Percentiles rank a stretch among this genome's conserved stretches.
Evolutionary conservation across 768 basidiomycete species (phyloP).

Genomic region (Trichaptum fuscoviolaceum): DNA sequence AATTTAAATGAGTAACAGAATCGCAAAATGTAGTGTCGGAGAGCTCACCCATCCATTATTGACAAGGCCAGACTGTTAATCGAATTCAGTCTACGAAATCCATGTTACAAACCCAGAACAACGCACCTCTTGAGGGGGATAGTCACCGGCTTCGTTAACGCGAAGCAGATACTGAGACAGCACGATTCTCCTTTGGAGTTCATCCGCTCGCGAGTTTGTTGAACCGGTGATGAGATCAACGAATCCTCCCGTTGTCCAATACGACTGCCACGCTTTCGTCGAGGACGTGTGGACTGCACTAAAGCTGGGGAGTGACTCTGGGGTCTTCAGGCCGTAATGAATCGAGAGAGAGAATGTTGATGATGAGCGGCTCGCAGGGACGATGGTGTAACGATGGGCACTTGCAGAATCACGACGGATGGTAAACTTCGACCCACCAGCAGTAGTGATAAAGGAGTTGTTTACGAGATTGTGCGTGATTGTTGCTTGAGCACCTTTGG

Average conservation of each 20-base stretch:
- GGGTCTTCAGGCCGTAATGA: constrained; percentile 23
- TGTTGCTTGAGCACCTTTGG: constrained; percentile 25
- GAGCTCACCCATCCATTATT: constrained; percentile 50
- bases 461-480: constrained; percentile 38
- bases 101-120: background rate
- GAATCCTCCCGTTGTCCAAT: constrained; percentile 46
- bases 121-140: constrained; percentile 52
- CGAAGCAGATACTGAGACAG: constrained; percentile 51
- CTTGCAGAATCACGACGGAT: constrained; percentile 38
- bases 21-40: background rate
- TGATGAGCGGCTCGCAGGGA: constrained; percentile 22
- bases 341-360: constrained; percentile 33
- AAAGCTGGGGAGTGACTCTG: constrained; percentile 18
- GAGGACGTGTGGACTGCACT: constrained; percentile 30
- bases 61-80: constrained; percentile 43
- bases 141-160: constrained; percentile 53
- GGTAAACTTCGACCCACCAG: constrained; percentile 34
- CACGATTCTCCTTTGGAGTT: constrained; percentile 52
- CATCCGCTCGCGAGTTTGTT: constrained; percentile 43
- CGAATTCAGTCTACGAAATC: constrained; percentile 2
- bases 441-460: constrained; percentile 37
- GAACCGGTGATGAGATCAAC: constrained; percentile 48
- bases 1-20: background rate
- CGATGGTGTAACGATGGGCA: constrained; percentile 43
- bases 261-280: constrained; percentile 36